Evolutionary conservation across 2,329 filamentous ascomycete genomes (phyloP), one percentile per base, ranked within the genome.

Genomic region (Trichoderma oligosporum): DNA sequence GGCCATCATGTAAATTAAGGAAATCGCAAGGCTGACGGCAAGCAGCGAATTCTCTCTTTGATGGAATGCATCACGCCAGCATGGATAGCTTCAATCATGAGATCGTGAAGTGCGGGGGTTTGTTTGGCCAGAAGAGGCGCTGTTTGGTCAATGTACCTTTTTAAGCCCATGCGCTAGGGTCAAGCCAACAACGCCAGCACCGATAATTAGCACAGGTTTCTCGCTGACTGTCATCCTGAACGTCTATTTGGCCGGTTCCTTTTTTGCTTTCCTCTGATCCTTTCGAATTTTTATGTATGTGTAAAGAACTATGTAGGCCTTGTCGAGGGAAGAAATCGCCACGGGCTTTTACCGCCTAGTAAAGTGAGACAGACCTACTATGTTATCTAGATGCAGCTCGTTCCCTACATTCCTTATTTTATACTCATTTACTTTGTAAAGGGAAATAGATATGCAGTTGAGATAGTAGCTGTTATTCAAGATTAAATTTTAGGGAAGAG

Each of bases 151-250:
- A 48, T 60, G 38, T 61, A 70, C 69, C 63, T 73, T 72, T 47
- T 68, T 66, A 18, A 73, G 66, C 14, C 68, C 71, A 35, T 74
- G 68, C n/a, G 71, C 72, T 35, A 74, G 64, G 1, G 67, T 65
- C 39, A 74, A 61, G 14, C 72, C 73, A 8, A 72, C 69, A 33
- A 74, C 67, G 35, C 72, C 72, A 5, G 70, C 72, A 22, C 73
- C 72, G 27, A 68, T 67, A 53, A 74, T 73, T 42, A 74, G 58
- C 31, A 74, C 68, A 22, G 68, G 68, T 45, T 67, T 61, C 20
- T 57, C 27, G 33, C 7, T 57, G 46, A 7, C 41, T 9, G 27
- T 24, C 58, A 60, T 57, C n/a, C 20, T 39, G 39, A 4, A 38
- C 12, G 45, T 22, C n/a, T 2, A 8, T 6, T 27, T 31, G n/a